These are phyloP conservation scores for Simmondsia chinensis DNA, from an alignment of 148 eudicot genomes.

Conservation along the genomic window DNA sequence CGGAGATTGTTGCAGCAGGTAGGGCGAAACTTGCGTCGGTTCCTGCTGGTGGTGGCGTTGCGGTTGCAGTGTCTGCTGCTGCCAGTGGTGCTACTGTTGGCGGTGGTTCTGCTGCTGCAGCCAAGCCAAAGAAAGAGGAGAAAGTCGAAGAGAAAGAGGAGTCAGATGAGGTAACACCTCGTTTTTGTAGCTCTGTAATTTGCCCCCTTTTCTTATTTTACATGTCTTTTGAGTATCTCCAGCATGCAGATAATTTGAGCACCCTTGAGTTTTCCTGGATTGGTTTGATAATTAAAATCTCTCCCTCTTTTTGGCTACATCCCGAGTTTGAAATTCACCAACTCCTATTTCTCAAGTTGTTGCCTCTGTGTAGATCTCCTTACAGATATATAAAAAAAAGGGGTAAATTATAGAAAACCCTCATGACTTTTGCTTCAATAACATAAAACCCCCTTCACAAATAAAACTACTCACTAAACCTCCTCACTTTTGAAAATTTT, in stretches of 20 bases:
- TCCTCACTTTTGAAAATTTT: no score
- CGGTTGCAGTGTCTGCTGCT: constrained; percentile 24
- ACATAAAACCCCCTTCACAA: no score
- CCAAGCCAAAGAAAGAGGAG: constrained; percentile 40
- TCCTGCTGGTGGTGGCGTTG: constrained; percentile 51
- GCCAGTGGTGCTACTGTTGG: constrained; percentile 19
- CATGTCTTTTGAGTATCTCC: background rate
- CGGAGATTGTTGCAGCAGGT: constrained; percentile 52
- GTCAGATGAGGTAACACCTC: constrained; percentile 44
- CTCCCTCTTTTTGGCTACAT: no score
- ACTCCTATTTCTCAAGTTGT: no score
- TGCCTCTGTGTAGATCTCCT: no score
- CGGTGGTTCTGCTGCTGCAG: constrained; percentile 39
- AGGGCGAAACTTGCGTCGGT: constrained; percentile 58
- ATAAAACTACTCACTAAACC: no score
- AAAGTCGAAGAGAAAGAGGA: constrained; percentile 51
- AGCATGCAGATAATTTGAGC: background rate
- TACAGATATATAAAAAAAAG: no score
- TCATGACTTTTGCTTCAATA: no score
- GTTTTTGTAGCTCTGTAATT: background rate
- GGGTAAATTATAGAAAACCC: no score
- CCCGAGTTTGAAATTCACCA: no score
- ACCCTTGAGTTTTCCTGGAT: no score
- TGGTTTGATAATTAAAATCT: no score
- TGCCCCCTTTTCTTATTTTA: constrained; percentile 6